Conservation (phyloP, 2,329 filamentous ascomycete genomes). For the Nemania serpens region DNA sequence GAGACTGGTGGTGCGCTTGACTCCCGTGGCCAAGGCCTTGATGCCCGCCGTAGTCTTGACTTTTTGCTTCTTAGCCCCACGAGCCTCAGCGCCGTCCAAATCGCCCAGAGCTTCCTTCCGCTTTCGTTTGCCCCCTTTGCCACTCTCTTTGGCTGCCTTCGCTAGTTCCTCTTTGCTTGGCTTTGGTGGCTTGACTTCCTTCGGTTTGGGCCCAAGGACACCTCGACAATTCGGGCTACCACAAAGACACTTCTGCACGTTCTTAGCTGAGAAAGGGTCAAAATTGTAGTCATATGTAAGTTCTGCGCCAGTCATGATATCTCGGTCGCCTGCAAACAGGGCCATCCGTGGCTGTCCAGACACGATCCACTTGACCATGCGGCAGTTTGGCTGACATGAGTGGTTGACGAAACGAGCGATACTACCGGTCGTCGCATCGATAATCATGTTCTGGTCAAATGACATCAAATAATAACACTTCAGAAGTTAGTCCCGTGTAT, state of each 20-base stretch:
- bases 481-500: slow-evolving; percentile 15
- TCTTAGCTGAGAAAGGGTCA: slow-evolving; percentile 70
- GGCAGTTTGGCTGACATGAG: slow-evolving; percentile 93
- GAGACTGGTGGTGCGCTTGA: slow-evolving; percentile 35
- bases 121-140: slow-evolving; percentile 61
- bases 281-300: slow-evolving; percentile 91
- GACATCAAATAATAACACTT: slow-evolving; percentile 99
- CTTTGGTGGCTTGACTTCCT: slow-evolving; percentile 56
- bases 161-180: slow-evolving; percentile 50
- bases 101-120: slow-evolving; percentile 57
- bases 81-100: slow-evolving; percentile 37
- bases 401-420: slow-evolving; percentile 99
- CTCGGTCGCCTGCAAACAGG: slow-evolving; percentile 86
- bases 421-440: slow-evolving; percentile 93
- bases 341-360: slow-evolving; percentile 94
- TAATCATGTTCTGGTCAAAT: slow-evolving; percentile 98
- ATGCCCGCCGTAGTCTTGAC: slow-evolving; percentile 46
- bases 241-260: slow-evolving; percentile 69
- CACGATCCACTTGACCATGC: slow-evolving; percentile 98
- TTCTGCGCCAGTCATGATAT: slow-evolving; percentile 94
- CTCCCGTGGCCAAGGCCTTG: slow-evolving; percentile 44
- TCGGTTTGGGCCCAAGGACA: slow-evolving; percentile 64
- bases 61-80: slow-evolving; percentile 52
- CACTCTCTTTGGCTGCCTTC: slow-evolving; percentile 41
- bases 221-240: slow-evolving; percentile 67